These are phyloP conservation scores for Cyberlindnera mycetangii DNA, from an alignment of 805 yeast genomes.

Conservation along the genomic window DNA sequence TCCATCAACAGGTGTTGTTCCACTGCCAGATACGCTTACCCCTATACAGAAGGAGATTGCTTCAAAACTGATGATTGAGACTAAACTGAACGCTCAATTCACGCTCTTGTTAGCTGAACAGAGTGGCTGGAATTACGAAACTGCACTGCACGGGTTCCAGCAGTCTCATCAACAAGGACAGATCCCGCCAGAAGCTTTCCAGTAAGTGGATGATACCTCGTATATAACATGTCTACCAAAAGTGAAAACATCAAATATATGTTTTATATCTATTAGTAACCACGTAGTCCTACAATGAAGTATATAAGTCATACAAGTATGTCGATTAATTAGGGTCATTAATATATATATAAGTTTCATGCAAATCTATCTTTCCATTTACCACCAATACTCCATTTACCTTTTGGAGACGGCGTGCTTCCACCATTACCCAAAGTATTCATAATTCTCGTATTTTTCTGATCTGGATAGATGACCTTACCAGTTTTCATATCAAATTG, in stretches of 20 bases:
- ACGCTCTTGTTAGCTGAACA: slow-evolving; percentile 83
- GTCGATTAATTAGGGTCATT: too few species aligned
- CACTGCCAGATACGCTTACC: slow-evolving; percentile 19
- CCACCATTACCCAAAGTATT: slow-evolving; percentile 5
- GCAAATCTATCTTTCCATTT: slow-evolving; percentile 13
- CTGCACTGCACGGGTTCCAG: slow-evolving; percentile 67
- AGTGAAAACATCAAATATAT: too few species aligned
- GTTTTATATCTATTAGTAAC: background rate
- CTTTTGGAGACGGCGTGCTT: slow-evolving; percentile 4
- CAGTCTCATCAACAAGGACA: slow-evolving; percentile 42
- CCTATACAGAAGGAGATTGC: slow-evolving; percentile 67
- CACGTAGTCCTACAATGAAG: background rate
- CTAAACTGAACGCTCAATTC: slow-evolving; percentile 75
- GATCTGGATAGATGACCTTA: slow-evolving; percentile 17
- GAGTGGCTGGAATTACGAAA: slow-evolving; percentile 76
- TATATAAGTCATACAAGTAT: background rate
- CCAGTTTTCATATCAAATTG: slow-evolving; percentile 22
- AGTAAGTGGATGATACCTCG: slow-evolving; percentile 5
- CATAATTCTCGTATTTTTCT: slow-evolving; percentile 13
- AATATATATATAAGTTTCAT: background rate
- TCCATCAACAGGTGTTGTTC: slow-evolving; percentile 15
- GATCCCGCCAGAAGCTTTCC: slow-evolving; percentile 30
- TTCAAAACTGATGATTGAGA: slow-evolving; percentile 62
- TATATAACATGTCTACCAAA: background rate
- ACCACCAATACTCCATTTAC: slow-evolving; percentile 17